These are phyloP conservation scores for Alternaria panax DNA, from an alignment of 2,329 filamentous ascomycete genomes.

Conservation along the genomic window DNA sequence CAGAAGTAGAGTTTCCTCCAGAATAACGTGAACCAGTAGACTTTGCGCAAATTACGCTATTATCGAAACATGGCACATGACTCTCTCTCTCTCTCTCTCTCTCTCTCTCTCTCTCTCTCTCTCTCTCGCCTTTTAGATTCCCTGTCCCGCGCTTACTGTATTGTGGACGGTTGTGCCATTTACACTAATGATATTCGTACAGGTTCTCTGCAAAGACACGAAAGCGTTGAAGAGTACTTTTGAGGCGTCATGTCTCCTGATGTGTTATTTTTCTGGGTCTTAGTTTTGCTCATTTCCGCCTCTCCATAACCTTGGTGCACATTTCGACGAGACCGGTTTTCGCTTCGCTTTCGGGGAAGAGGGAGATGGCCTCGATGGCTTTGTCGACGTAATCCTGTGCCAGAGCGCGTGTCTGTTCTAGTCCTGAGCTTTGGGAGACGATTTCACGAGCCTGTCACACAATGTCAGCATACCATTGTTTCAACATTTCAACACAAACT, in stretches of 20 bases:
- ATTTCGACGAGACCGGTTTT: constrained; percentile 92
- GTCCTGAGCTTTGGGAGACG: constrained; percentile 81
- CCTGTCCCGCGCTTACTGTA: not conserved
- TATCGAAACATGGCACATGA: not conserved
- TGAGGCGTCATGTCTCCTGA: not conserved
- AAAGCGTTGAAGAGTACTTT: not conserved
- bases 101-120: no score
- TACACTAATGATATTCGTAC: not conserved
- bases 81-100: not conserved
- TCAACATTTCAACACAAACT: not conserved
- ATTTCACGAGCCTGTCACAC: constrained; percentile 78
- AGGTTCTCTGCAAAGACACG: not conserved
- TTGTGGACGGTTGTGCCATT: not conserved
- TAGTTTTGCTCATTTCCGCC: constrained; percentile 72
- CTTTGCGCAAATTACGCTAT: not conserved
- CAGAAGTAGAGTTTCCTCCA: constrained; percentile 1
- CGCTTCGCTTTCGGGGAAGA: constrained; percentile 92
- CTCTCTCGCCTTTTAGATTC: not conserved
- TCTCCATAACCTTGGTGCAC: constrained; percentile 88
- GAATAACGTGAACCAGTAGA: not conserved
- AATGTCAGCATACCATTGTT: not conserved
- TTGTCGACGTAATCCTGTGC: constrained; percentile 91
- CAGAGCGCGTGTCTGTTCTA: constrained; percentile 89
- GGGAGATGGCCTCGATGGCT: constrained; percentile 81
- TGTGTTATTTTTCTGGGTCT: not conserved